These are phyloP conservation scores for Cucumis hystrix DNA, from an alignment of 306 rosid species.

Conservation along the genomic window DNA sequence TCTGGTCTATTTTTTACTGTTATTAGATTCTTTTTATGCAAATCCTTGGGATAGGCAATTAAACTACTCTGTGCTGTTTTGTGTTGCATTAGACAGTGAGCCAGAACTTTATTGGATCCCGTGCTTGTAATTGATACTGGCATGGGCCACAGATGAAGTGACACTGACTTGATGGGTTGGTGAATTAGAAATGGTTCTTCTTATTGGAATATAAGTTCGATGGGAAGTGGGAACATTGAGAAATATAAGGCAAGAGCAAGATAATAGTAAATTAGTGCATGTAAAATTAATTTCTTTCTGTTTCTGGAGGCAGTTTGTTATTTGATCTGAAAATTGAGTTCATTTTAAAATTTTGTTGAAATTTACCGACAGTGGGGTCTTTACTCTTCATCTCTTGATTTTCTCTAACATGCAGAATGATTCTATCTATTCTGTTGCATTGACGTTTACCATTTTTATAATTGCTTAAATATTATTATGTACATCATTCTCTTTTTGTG, in stretches of 20 bases:
- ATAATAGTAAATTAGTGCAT: background rate
- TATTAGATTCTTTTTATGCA: background rate
- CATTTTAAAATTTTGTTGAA: background rate
- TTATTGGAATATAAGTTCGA: background rate
- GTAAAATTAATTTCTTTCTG: background rate
- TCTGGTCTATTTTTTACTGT: constrained; percentile 17
- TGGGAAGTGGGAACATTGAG: background rate
- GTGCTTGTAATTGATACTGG: background rate
- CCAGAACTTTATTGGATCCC: background rate
- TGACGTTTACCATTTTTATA: background rate
- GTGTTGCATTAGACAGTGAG: background rate
- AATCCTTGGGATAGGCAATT: background rate
- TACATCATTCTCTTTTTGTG: background rate
- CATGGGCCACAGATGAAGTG: background rate
- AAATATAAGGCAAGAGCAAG: background rate
- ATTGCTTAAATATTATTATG: background rate
- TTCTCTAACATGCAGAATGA: background rate
- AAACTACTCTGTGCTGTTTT: background rate
- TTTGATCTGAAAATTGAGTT: background rate
- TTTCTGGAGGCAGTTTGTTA: background rate
- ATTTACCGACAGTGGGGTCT: background rate
- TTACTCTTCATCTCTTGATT: background rate
- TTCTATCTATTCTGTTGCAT: background rate
- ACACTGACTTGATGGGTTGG: background rate
- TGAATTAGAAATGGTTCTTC: background rate